Evolutionary conservation across 805 yeast species (phyloP), one percentile per base, ranked within the genome.

Genomic region (Spathaspora passalidarum): DNA sequence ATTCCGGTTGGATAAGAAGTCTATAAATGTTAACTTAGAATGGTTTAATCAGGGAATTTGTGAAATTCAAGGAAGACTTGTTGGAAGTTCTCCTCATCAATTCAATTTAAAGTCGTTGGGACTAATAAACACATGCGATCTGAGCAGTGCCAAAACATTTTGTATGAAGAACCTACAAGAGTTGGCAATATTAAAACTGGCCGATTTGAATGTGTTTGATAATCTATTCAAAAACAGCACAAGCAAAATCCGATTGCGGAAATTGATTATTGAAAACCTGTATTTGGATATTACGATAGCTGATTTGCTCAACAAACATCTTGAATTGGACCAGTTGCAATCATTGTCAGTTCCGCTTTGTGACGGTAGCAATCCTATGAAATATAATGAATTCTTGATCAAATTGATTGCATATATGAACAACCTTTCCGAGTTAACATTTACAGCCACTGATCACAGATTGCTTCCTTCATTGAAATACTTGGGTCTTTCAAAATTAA

Each of bases 1-100:
- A 2, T 43, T 47, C 40, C 23, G 35, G 21, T 47, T 44, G 47
- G 20, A 23, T 29, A 39, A 3, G 10, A 23, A 39, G 6, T 17
- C 20, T 4, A 10, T 25, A 10, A 25, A 17, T 17, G 14, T 39
- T 9, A 11, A 21, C 17, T n/a, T 25, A 13, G 34, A 17, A n/a
- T 17, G 18, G 14, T 25, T 39, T 9, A 10, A 39, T 20, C 3
- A 4, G 3, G 17, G 16, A 13, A 29, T 29, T 29, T 29, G 8
- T 29, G 16, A 29, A 29, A 8, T 29, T 2, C 34, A 29, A 29
- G 34, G 34, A 5, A 29, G 14, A 13, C 13, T 29, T 8, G 34
- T 29, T 13, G 34, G 34, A 29, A 29, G 8, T 29, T 3, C 34
- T 4, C 14, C 3, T 4, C 21, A 13, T 34, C 2, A 17, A 18